Evolutionary conservation across 495 filamentous ascomycete species (phyloP), one percentile per base, ranked within the genome.

Genomic region (Hypoxylon rickii): DNA sequence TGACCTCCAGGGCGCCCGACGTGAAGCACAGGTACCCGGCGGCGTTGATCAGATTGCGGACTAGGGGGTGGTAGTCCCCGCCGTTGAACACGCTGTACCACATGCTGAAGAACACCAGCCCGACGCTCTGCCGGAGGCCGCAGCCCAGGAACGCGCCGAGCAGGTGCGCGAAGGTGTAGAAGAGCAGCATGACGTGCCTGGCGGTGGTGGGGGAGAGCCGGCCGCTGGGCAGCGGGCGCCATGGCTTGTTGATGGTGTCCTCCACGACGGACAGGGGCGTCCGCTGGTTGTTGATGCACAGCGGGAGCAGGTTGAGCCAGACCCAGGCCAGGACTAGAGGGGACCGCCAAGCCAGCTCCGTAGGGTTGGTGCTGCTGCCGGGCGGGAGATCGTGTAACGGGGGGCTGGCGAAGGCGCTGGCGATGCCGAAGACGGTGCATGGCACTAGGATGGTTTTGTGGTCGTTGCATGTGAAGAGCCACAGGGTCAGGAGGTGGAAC

Each of bases 231-330:
- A 86, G 64, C 0, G 79, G 73, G 1, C 83, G 71, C 79, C 81
- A 85, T 2, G 78, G 77, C 59, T 85, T 86, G 68, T 86, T 86
- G 58, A 80, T 53, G 0, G 31, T 17, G 51, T 84, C 81, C 57
- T 85, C 82, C 0, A 59, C 42, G 21, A 81, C 60, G 6, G 79
- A 76, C 4, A 63, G 47, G 0, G 73, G 70, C 12, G 56, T 64
- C 5, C 75, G 67, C 55, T 84, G 80, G 59, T 84, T 84, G 49
- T 69, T 62, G 20, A 80, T 51, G 39, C 63, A 55, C 55, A 76
- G 74, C 20, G 72, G 44, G 21, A 81, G 60, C 12, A 82, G 51
- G 56, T 76, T 67, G 6, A 55, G 29, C 70, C 69, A 71, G 32
- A 34, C 12, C 6, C n/a, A 34, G 32, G n/a, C n/a, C n/a, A n/a